These are phyloP conservation scores for Plasmodium coatneyi DNA, from an alignment of 169 alveolate species.

Conservation along the genomic window DNA sequence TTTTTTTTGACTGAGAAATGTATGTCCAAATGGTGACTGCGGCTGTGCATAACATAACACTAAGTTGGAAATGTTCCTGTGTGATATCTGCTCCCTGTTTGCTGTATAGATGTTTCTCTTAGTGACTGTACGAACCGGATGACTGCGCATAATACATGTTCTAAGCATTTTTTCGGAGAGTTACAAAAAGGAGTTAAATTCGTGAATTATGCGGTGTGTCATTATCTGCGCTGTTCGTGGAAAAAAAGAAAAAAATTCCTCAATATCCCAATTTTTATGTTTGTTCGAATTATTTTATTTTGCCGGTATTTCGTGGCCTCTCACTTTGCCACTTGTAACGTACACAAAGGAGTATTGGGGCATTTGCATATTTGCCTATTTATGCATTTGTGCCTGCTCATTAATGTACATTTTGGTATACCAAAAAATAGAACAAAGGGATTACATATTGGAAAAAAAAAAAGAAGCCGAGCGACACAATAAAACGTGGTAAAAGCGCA, in stretches of 20 bases:
- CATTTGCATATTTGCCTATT: neutral
- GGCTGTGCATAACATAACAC: conserved; percentile 17
- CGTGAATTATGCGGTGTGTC: conserved; percentile 5
- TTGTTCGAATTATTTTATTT: neutral
- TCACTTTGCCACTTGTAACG: neutral
- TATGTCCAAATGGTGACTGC: conserved; percentile 2
- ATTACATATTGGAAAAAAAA: neutral
- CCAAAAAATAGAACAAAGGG: neutral
- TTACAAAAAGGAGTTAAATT: conserved; percentile 9
- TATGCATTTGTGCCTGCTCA: neutral
- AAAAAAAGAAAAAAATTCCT: conserved; percentile 6
- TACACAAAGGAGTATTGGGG: neutral
- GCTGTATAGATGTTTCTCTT: conserved; percentile 14
- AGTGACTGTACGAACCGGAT: conserved; percentile 11
- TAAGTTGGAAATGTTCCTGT: conserved; percentile 10
- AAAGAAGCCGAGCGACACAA: neutral
- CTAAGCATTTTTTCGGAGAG: conserved; percentile 33
- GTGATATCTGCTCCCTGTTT: neutral
- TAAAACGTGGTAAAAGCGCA: neutral
- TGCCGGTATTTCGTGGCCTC: neutral
- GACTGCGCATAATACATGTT: conserved; percentile 11
- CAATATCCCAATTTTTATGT: neutral
- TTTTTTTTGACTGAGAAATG: conserved; percentile 39
- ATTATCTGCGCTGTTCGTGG: conserved; percentile 6
- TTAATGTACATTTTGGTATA: neutral